A percentile compares a stretch with the other conserved stretches of the same genome.
Conservation (phyloP, 106 monocot genomes). For the Allium cepa region DNA sequence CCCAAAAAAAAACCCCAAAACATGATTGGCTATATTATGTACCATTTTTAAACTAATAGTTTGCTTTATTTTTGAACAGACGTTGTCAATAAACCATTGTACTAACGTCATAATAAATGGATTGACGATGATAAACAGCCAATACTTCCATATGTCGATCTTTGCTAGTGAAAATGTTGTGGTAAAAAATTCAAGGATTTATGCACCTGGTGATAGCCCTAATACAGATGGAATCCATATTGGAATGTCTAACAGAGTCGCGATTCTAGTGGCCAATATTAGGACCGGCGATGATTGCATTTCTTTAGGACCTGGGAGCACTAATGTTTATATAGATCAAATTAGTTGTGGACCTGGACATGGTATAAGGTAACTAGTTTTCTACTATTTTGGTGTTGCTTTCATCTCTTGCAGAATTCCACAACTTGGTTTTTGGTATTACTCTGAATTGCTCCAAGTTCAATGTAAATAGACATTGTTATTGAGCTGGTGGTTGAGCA, state of each 20-base stretch:
- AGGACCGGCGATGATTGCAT: slow-evolving; percentile 19
- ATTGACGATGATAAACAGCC: slow-evolving; percentile 9
- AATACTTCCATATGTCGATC: slow-evolving; percentile 14
- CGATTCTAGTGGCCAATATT: not conserved
- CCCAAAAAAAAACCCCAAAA: no score
- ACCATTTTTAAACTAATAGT: not conserved
- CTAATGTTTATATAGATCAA: slow-evolving; percentile 2
- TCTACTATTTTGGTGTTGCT: no score
- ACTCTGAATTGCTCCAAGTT: no score
- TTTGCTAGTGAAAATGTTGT: not conserved
- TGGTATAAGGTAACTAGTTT: slow-evolving; percentile 9
- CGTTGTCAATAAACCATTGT: slow-evolving; percentile 2
- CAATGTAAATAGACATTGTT: no score
- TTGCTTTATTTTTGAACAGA: slow-evolving; percentile 1
- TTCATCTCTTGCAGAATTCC: no score
- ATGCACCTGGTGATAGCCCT: slow-evolving; percentile 17
- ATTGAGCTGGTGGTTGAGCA: no score
- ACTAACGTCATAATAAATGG: slow-evolving; percentile 8
- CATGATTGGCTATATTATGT: no score
- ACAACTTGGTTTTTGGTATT: no score
- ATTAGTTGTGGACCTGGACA: slow-evolving; percentile 15
- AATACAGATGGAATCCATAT: slow-evolving; percentile 26
- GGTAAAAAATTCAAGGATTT: not conserved
- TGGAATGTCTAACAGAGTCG: slow-evolving; percentile 3
- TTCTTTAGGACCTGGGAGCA: slow-evolving; percentile 14